phyloP scores from a whole-genome alignment of 495 filamentous ascomycete genomes.

The Poronia punctata region DNA sequence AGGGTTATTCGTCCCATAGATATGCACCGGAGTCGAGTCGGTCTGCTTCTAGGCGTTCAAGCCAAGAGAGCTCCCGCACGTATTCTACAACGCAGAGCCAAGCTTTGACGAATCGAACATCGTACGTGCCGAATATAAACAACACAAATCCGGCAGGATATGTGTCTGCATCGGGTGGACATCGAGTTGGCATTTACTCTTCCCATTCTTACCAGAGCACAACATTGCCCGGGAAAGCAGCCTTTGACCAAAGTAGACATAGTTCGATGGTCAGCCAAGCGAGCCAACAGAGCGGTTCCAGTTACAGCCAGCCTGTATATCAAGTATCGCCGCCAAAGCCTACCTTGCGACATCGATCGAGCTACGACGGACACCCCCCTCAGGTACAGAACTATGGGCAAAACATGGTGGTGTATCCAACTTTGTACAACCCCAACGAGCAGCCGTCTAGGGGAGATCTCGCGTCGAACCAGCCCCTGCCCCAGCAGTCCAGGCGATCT shows the following conservation, averaged over 20 bases:
- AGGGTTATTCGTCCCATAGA: slow-evolving; percentile 15
- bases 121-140: slow-evolving; percentile 18
- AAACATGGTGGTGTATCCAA: slow-evolving; percentile 23
- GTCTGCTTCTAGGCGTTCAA: slow-evolving; percentile 17
- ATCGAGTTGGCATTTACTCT: slow-evolving; percentile 22
- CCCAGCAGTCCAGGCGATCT: slow-evolving; percentile 21
- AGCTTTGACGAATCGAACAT: slow-evolving; percentile 6
- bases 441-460: slow-evolving; percentile 21
- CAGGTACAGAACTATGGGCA: slow-evolving; percentile 12
- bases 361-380: slow-evolving; percentile 33
- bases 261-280: slow-evolving; percentile 20
- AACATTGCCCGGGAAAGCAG: slow-evolving; percentile 17
- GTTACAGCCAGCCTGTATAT: slow-evolving; percentile 12
- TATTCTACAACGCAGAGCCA: slow-evolving; percentile 17
- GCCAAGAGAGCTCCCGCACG: slow-evolving; percentile 28
- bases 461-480: slow-evolving; percentile 26
- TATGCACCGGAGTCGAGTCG: slow-evolving; percentile 7
- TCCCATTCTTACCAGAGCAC: slow-evolving; percentile 24
- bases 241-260: slow-evolving; percentile 24
- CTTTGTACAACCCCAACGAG: slow-evolving; percentile 30
- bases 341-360: slow-evolving; percentile 31
- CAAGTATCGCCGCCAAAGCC: slow-evolving; percentile 20
- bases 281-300: slow-evolving; percentile 18
- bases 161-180: slow-evolving; percentile 9
- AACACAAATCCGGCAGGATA: slow-evolving; percentile 19